phyloP scores from a whole-genome alignment of 2,329 filamentous ascomycete species.

The Zymoseptoria brevis region DNA sequence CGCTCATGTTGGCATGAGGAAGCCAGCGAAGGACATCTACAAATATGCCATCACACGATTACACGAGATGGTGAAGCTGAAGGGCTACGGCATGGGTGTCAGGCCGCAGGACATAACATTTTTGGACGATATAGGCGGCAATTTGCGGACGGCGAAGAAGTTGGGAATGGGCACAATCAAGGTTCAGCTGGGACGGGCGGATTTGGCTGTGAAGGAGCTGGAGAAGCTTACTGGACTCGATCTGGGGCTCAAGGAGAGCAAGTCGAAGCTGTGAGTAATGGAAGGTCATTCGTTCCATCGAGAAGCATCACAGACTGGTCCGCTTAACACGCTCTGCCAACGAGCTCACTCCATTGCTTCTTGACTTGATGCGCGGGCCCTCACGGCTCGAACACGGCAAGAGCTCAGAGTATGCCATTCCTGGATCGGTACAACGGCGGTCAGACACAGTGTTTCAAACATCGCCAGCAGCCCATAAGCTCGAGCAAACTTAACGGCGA shows the following conservation, averaged over 20 bases:
- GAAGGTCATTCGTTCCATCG: neutral
- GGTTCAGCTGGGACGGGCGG: conserved; percentile 68
- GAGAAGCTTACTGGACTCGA: conserved; percentile 65
- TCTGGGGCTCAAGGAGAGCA: conserved; percentile 41
- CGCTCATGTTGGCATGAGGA: conserved; percentile 78
- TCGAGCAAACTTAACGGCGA: too few species aligned
- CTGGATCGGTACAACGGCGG: too few species aligned
- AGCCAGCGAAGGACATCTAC: conserved; percentile 80
- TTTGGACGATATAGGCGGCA: conserved; percentile 89
- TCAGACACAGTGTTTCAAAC: too few species aligned
- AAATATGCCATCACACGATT: conserved; percentile 60
- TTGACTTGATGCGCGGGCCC: too few species aligned
- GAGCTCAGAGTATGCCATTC: too few species aligned
- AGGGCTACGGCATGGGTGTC: conserved; percentile 48
- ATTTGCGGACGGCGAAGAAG: conserved; percentile 69
- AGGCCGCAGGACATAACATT: conserved; percentile 67
- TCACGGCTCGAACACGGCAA: too few species aligned
- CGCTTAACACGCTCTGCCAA: neutral
- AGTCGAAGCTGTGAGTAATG: conserved; percentile 14
- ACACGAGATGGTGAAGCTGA: conserved; percentile 52
- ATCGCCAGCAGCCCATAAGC: too few species aligned
- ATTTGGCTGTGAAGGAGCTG: conserved; percentile 72
- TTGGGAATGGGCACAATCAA: conserved; percentile 77
- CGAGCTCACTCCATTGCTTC: too few species aligned
- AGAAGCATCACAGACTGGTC: too few species aligned